A percentile compares a stretch with the other conserved stretches of the same genome.
These are phyloP conservation scores for Macrolepiota albuminosa DNA, from an alignment of 768 basidiomycete species.

Conservation along the genomic window DNA sequence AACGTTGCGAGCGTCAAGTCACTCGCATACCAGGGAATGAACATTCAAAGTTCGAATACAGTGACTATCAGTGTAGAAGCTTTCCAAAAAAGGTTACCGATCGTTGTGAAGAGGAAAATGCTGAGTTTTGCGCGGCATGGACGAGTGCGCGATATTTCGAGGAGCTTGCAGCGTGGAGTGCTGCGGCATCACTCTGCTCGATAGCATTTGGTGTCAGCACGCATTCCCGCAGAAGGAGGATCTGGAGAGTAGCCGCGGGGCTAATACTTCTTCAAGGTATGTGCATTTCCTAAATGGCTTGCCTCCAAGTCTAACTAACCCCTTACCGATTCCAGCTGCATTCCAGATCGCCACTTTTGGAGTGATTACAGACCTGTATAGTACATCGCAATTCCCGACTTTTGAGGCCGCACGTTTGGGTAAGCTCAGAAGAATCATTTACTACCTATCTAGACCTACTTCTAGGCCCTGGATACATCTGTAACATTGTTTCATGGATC, in stretches of 20 bases:
- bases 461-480: constrained; percentile 54
- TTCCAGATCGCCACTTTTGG: constrained; percentile 60
- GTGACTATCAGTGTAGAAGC: constrained; percentile 54
- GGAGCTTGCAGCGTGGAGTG: constrained; percentile 64
- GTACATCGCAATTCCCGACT: constrained; percentile 35
- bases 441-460: background rate
- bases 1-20: constrained; percentile 51
- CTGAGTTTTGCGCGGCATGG: constrained; percentile 62
- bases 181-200: constrained; percentile 48
- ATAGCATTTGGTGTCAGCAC: constrained; percentile 70
- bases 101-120: constrained; percentile 47
- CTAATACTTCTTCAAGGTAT: constrained; percentile 59
- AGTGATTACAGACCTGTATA: constrained; percentile 60
- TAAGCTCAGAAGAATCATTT: constrained; percentile 23
- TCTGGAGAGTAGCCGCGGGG: constrained; percentile 71
- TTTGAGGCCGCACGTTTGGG: constrained; percentile 61
- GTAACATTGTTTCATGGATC: constrained; percentile 61
- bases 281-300: constrained; percentile 1
- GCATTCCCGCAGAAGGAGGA: constrained; percentile 65
- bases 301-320: background rate
- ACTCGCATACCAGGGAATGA: constrained; percentile 44
- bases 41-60: constrained; percentile 44
- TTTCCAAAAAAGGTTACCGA: constrained; percentile 57
- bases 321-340: constrained; percentile 31
- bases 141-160: constrained; percentile 62